Conservation (phyloP, 495 filamentous ascomycete genomes). For the Talaromyces proteolyticus region DNA sequence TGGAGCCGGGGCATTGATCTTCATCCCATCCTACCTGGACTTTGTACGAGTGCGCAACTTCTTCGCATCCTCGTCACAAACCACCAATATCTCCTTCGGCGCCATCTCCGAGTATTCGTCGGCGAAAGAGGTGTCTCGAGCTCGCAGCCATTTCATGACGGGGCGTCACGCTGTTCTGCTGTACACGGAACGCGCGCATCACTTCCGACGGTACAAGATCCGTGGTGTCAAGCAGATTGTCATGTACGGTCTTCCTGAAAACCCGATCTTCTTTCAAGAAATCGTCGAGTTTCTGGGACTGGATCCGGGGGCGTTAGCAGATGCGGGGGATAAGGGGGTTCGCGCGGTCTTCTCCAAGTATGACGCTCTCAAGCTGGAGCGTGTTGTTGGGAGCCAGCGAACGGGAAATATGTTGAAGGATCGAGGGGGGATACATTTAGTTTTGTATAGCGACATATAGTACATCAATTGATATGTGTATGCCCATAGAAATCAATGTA, state of each 20-base stretch:
- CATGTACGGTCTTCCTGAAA: conserved; percentile 86
- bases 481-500: too few relatives aligned
- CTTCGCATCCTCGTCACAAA: conserved; percentile 67
- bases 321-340: conserved; percentile 37
- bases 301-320: conserved; percentile 22
- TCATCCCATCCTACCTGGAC: conserved; percentile 89
- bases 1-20: conserved; percentile 65
- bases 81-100: conserved; percentile 70
- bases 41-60: conserved; percentile 90
- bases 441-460: conserved; percentile 41
- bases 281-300: conserved; percentile 64
- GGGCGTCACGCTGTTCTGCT: conserved; percentile 78
- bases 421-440: conserved; percentile 82
- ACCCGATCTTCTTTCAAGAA: conserved; percentile 83
- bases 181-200: conserved; percentile 90
- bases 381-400: conserved; percentile 75
- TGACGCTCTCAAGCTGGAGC: conserved; percentile 82
- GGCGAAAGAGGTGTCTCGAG: conserved; percentile 67
- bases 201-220: conserved; percentile 80
- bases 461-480: too few relatives aligned
- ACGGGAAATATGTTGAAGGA: conserved; percentile 65
- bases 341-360: conserved; percentile 79
- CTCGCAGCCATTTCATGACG: conserved; percentile 78
- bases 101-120: conserved; percentile 84
- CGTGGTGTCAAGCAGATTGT: conserved; percentile 73